Evolutionary conservation across 805 yeast species (phyloP).

Genomic region (Metschnikowia koreensis): DNA sequence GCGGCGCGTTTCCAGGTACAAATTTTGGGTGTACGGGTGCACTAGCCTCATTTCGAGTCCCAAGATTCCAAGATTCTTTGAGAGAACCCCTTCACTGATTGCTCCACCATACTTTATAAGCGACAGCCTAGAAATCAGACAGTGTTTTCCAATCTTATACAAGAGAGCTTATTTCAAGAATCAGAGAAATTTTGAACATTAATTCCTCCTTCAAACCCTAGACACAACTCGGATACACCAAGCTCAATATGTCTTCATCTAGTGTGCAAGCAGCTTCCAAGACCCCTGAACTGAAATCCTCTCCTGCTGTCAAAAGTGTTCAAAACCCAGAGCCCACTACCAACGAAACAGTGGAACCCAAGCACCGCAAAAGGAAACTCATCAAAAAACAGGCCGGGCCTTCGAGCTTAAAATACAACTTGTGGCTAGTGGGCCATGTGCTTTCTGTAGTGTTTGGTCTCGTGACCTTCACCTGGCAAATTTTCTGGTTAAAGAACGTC

Average conservation of each 20-base stretch:
- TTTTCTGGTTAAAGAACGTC: conserved; percentile 38
- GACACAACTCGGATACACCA: background rate
- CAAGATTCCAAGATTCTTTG: background rate
- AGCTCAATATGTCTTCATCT: conserved; percentile 1
- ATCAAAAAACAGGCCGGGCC: conserved; percentile 28
- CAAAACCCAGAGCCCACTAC: conserved; percentile 7
- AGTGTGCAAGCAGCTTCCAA: conserved; percentile 1
- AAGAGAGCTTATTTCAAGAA: too few relatives aligned
- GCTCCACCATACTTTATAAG: background rate
- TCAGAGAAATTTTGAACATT: background rate
- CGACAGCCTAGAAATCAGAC: background rate
- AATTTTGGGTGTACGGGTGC: background rate
- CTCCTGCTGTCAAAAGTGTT: background rate
- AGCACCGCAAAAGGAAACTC: conserved; percentile 26
- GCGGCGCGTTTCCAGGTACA: background rate
- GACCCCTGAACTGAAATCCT: background rate
- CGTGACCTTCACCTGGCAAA: conserved; percentile 35
- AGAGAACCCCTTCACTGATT: background rate
- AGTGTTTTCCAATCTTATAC: too few relatives aligned
- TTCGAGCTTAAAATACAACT: conserved; percentile 42
- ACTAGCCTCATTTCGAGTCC: background rate
- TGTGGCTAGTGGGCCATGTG: conserved; percentile 60
- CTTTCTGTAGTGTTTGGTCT: conserved; percentile 46
- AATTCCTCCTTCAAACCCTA: background rate
- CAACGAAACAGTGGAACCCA: conserved; percentile 15